phyloP scores from a whole-genome alignment of 2,329 filamentous ascomycete genomes.

The Talaromyces rugulosus region DNA sequence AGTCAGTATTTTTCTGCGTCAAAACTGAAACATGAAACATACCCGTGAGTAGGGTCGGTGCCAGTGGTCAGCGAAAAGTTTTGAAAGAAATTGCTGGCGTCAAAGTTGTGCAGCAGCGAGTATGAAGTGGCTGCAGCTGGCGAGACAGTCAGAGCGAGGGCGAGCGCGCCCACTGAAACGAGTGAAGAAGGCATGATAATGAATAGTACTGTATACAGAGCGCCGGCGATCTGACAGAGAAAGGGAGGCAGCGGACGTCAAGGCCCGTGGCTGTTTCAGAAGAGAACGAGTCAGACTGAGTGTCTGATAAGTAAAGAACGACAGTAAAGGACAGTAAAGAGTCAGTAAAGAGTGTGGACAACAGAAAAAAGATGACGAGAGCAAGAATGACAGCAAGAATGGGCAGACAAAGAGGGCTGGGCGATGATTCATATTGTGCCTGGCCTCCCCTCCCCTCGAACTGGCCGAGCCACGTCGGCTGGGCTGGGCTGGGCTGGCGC shows the following conservation, averaged over 20 bases:
- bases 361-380: not conserved
- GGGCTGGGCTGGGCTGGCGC: not conserved
- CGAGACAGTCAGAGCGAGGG: constrained; percentile 27
- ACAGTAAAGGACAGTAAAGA: not conserved
- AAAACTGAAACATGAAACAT: constrained; percentile 11
- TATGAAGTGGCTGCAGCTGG: constrained; percentile 29
- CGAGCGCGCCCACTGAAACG: constrained; percentile 22
- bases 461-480: not conserved
- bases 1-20: not conserved
- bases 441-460: too few species aligned
- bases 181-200: constrained; percentile 26
- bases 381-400: not conserved
- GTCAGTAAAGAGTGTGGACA: too few species aligned
- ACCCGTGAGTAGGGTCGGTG: constrained; percentile 47
- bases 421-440: not conserved
- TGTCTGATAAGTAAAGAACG: not conserved
- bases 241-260: not conserved
- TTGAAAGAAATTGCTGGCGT: constrained; percentile 45
- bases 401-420: not conserved
- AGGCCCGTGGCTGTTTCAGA: not conserved
- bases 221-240: not conserved
- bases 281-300: not conserved
- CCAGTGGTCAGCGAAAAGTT: constrained; percentile 48
- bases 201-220: not conserved
- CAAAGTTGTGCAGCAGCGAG: constrained; percentile 39